Conservation (phyloP, 2,329 filamentous ascomycete genomes). For the Epicoccum sorghinum region DNA sequence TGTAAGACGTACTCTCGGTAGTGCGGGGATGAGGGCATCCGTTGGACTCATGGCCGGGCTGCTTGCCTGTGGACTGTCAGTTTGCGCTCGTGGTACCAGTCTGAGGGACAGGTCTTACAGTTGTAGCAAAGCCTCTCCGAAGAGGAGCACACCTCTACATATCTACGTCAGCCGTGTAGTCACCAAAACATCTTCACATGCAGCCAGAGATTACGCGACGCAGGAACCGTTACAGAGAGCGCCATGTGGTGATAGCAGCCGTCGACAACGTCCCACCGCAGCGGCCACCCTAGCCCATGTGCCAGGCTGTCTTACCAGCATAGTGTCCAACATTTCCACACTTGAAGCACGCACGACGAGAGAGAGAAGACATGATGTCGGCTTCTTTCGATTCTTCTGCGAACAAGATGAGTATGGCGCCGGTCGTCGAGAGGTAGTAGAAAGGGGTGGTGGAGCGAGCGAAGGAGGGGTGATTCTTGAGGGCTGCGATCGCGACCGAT, state of each 20-base stretch:
- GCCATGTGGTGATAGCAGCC: constrained; percentile 21
- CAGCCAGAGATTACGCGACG: constrained; percentile 26
- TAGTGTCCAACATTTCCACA: constrained; percentile 61
- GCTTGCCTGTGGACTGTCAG: constrained; percentile 66
- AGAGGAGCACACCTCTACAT: constrained; percentile 89
- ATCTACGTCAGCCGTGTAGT: constrained; percentile 30
- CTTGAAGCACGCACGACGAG: constrained; percentile 61
- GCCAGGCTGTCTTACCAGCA: constrained; percentile 50
- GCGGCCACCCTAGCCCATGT: constrained; percentile 23
- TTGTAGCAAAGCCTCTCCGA: constrained; percentile 99
- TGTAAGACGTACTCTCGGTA: constrained; percentile 73
- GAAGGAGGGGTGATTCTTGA: constrained; percentile 24
- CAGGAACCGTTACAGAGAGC: constrained; percentile 16
- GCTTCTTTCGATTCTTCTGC: constrained; percentile 40
- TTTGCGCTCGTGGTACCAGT: constrained; percentile 12
- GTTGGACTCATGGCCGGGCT: constrained; percentile 96
- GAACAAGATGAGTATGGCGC: constrained; percentile 26
- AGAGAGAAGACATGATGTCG: constrained; percentile 58
- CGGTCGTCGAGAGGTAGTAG: constrained; percentile 17
- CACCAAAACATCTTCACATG: constrained; percentile 7
- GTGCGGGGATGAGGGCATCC: constrained; percentile 95
- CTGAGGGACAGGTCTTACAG: constrained; percentile 65
- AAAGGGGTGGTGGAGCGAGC: constrained; percentile 22
- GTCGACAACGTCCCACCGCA: constrained; percentile 26
- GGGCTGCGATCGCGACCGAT: constrained; percentile 29